Conservation (phyloP, 768 basidiomycete genomes). For the Scleroderma citrinum region DNA sequence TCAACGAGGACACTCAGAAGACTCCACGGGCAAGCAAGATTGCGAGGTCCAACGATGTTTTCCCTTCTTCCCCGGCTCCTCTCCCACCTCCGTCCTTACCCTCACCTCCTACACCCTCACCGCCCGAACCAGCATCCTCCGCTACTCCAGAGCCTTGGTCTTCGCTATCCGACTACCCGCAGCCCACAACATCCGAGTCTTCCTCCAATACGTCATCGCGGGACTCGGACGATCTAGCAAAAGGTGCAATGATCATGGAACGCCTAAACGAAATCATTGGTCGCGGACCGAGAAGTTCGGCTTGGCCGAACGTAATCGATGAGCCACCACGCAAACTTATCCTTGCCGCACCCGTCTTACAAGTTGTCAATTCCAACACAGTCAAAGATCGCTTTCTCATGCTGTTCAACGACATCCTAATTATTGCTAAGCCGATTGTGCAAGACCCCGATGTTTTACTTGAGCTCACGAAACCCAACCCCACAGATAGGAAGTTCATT, state of each 20-base stretch:
- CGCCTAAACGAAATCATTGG: slow-evolving; percentile 67
- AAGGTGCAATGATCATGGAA: slow-evolving; percentile 55
- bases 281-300: slow-evolving; percentile 50
- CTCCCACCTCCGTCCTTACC: slow-evolving; percentile 23
- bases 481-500: slow-evolving; percentile 68
- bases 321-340: slow-evolving; percentile 84
- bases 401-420: slow-evolving; percentile 92
- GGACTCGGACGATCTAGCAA: slow-evolving; percentile 44
- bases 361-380: slow-evolving; percentile 90
- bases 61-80: slow-evolving; percentile 14
- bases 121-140: slow-evolving; percentile 53
- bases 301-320: slow-evolving; percentile 65
- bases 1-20: slow-evolving; percentile 27
- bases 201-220: slow-evolving; percentile 71
- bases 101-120: slow-evolving; percentile 39
- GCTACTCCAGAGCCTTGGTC: slow-evolving; percentile 77
- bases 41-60: slow-evolving; percentile 20
- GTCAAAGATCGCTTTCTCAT: slow-evolving; percentile 96
- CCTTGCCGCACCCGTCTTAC: slow-evolving; percentile 79
- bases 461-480: slow-evolving; percentile 50
- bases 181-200: slow-evolving; percentile 65
- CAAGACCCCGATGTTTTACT: slow-evolving; percentile 59
- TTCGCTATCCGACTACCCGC: slow-evolving; percentile 65
- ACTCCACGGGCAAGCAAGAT: slow-evolving; percentile 32
- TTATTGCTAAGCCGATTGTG: slow-evolving; percentile 86